phyloP scores from a whole-genome alignment of 495 filamentous ascomycete species.

The Chaetomium tenue region DNA sequence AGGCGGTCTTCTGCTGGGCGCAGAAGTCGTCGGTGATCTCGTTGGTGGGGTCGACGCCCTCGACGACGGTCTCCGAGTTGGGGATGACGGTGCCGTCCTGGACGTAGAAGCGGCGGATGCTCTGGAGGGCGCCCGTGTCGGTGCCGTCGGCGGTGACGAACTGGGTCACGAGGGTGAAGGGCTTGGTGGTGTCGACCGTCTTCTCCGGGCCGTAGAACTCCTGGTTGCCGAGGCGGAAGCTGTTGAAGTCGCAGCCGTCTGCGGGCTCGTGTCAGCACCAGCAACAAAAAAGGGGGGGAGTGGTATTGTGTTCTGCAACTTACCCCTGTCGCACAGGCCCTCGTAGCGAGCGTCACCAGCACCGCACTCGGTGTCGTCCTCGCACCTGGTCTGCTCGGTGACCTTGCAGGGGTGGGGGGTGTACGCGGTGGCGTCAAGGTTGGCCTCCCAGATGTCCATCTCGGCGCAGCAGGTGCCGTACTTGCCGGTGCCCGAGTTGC shows the following conservation, averaged over 20 bases:
- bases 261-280: constrained; percentile 38
- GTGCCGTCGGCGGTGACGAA: constrained; percentile 62
- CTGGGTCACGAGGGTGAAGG: constrained; percentile 69
- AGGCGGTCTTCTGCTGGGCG: constrained; percentile 56
- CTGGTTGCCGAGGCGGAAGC: constrained; percentile 59
- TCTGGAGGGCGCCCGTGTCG: constrained; percentile 52
- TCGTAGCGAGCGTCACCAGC: constrained; percentile 34
- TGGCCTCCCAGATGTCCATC: constrained; percentile 72
- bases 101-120: constrained; percentile 65
- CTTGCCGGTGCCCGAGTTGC: constrained; percentile 56
- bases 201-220: constrained; percentile 56
- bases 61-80: constrained; percentile 42
- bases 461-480: constrained; percentile 66
- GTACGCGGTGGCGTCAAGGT: constrained; percentile 56
- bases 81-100: constrained; percentile 59
- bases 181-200: constrained; percentile 59
- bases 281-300: no score
- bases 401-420: constrained; percentile 62
- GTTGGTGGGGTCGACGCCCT: constrained; percentile 53
- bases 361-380: constrained; percentile 38
- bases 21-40: constrained; percentile 60
- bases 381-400: constrained; percentile 53
- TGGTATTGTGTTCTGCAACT: neutral
- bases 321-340: constrained; percentile 42
- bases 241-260: constrained; percentile 73